Evolutionary conservation across 2,329 filamentous ascomycete genomes (phyloP).

Genomic region (Bipolaris victoriae): DNA sequence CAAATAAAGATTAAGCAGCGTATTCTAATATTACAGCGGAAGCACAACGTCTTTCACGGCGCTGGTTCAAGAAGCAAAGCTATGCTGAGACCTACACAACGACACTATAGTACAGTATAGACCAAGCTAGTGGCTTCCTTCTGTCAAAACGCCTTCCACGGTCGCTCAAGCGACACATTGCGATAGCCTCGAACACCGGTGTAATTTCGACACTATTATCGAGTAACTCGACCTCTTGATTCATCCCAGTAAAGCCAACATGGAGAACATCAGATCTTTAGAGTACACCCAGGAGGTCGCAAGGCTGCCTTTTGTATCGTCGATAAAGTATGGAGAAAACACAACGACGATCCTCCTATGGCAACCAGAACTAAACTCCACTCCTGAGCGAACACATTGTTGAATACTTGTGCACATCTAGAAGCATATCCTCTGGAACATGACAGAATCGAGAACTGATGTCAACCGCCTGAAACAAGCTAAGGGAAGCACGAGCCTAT

Average conservation of each 20-base stretch:
- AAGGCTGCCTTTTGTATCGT: too few species aligned
- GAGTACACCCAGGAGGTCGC: background rate
- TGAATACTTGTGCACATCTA: background rate
- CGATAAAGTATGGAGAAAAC: background rate
- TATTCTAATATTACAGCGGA: background rate
- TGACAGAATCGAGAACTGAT: background rate
- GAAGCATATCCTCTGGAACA: background rate
- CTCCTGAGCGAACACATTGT: background rate
- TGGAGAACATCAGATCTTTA: background rate
- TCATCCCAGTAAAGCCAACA: background rate
- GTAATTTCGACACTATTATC: background rate
- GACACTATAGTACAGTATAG: background rate
- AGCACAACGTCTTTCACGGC: background rate
- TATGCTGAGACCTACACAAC: slow-evolving; percentile 1
- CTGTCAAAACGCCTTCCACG: background rate
- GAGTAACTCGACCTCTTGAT: background rate
- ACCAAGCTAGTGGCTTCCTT: background rate
- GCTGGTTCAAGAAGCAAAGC: background rate
- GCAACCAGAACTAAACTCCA: background rate
- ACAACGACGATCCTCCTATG: too few species aligned
- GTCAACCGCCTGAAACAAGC: background rate
- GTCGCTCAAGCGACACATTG: background rate
- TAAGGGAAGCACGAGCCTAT: background rate
- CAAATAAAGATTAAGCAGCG: too few species aligned
- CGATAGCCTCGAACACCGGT: background rate